Evolutionary conservation across 169 alveolate genomes (phyloP).

Genomic region (Plasmodium adleri): DNA sequence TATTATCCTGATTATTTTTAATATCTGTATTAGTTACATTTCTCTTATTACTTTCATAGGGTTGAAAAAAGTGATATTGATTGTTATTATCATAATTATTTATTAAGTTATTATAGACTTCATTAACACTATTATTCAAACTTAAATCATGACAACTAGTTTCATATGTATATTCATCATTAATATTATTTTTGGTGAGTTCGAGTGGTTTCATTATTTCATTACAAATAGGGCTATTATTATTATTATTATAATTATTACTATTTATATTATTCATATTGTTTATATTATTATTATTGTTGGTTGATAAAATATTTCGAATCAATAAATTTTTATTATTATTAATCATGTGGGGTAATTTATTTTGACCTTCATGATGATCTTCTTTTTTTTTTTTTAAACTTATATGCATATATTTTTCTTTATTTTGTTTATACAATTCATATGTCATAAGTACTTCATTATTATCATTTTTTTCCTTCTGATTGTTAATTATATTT

Average conservation of each 20-base stretch:
- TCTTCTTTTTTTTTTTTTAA: constrained; percentile 25
- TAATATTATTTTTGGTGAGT: no score
- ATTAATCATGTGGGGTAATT: background rate
- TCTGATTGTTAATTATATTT: background rate
- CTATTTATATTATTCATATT: background rate
- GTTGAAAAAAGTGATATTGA: constrained; percentile 18
- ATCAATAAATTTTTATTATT: background rate
- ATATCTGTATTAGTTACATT: background rate
- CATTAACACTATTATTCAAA: constrained; percentile 33
- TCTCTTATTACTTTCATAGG: background rate
- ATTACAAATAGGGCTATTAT: background rate
- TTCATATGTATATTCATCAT: no score
- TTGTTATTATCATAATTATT: constrained; percentile 12
- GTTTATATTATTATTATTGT: background rate
- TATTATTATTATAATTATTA: background rate
- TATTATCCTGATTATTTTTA: background rate
- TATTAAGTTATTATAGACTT: constrained; percentile 10
- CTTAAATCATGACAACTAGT: background rate
- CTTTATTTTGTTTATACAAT: constrained; percentile 68
- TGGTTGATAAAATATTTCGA: constrained; percentile 10
- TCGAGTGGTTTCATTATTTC: background rate
- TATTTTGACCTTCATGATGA: background rate
- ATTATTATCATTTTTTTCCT: background rate
- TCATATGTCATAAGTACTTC: constrained; percentile 53
- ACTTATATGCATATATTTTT: constrained; percentile 65